Evolutionary conservation across 1,139 yeast species (phyloP).

Genomic region (Suhomyces ambrosiae): DNA sequence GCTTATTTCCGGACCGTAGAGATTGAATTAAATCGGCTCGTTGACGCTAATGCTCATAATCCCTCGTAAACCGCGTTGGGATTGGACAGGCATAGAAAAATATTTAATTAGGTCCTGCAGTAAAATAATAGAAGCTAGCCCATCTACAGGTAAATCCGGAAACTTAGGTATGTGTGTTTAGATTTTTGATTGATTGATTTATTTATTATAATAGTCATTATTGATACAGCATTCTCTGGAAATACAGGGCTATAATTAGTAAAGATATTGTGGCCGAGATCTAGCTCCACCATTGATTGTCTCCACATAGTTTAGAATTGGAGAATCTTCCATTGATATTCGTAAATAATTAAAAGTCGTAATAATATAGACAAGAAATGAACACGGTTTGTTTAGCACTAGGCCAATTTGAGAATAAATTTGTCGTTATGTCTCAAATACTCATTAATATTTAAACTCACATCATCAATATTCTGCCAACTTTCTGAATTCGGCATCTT

Average conservation of each 20-base stretch:
- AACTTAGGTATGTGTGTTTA: background rate
- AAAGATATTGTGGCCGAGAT: background rate
- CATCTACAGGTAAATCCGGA: background rate
- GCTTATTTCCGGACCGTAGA: too few species aligned
- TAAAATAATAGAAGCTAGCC: background rate
- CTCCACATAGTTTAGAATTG: background rate
- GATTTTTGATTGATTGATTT: background rate
- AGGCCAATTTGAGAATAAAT: constrained; percentile 23
- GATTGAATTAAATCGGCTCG: too few species aligned
- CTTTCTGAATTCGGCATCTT: constrained; percentile 28
- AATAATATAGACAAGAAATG: background rate
- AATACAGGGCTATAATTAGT: background rate
- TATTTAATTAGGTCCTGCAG: background rate
- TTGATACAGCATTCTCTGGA: background rate
- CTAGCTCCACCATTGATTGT: background rate
- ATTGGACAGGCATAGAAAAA: background rate
- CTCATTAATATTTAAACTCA: constrained; percentile 26
- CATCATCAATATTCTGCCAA: constrained; percentile 32
- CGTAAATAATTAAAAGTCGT: background rate
- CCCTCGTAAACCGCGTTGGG: background rate
- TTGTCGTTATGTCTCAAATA: constrained; percentile 25
- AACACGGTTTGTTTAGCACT: constrained; percentile 2
- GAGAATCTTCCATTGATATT: constrained; percentile 1
- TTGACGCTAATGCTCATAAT: background rate
- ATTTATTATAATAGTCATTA: background rate